A percentile compares a stretch with the other conserved stretches of the same genome.
phyloP scores from a whole-genome alignment of 768 basidiomycete genomes.

The Candolleomyces efflorescens region DNA sequence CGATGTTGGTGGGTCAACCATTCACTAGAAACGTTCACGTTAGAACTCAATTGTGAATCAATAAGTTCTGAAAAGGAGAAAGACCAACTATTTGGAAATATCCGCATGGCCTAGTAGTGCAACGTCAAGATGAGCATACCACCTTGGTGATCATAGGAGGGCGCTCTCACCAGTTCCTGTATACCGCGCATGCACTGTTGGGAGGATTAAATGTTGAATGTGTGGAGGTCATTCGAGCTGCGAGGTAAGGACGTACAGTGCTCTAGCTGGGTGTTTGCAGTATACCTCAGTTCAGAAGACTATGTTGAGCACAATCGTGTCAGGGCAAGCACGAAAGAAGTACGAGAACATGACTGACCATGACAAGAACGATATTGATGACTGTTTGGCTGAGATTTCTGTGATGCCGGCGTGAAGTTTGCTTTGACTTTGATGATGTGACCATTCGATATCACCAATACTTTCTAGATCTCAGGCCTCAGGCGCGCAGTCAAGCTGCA shows the following conservation, averaged over 20 bases:
- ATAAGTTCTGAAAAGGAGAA: neutral
- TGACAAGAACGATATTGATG: constrained; percentile 30
- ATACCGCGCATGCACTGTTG: constrained; percentile 88
- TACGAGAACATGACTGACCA: constrained; percentile 34
- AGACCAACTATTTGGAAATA: constrained; percentile 86
- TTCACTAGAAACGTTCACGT: constrained; percentile 52
- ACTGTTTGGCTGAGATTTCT: constrained; percentile 20
- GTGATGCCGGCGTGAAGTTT: too few relatives aligned
- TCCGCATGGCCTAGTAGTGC: constrained; percentile 82
- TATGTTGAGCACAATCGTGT: constrained; percentile 21
- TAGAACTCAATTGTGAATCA: too few relatives aligned
- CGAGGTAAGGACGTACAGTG: constrained; percentile 65
- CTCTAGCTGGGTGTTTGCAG: constrained; percentile 93
- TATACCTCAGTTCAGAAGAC: constrained; percentile 93
- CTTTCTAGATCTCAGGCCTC: too few relatives aligned
- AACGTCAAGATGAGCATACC: constrained; percentile 8
- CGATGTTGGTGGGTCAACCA: constrained; percentile 98
- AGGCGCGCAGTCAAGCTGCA: too few relatives aligned
- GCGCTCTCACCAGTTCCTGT: constrained; percentile 80
- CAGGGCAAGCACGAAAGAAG: constrained; percentile 2
- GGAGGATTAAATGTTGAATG: too few relatives aligned
- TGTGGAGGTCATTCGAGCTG: too few relatives aligned
- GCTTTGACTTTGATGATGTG: too few relatives aligned
- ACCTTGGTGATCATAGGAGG: neutral
- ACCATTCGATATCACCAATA: too few relatives aligned